These are phyloP conservation scores for Isatis lusitanica DNA, from an alignment of 441 rosid species.

Conservation along the genomic window DNA sequence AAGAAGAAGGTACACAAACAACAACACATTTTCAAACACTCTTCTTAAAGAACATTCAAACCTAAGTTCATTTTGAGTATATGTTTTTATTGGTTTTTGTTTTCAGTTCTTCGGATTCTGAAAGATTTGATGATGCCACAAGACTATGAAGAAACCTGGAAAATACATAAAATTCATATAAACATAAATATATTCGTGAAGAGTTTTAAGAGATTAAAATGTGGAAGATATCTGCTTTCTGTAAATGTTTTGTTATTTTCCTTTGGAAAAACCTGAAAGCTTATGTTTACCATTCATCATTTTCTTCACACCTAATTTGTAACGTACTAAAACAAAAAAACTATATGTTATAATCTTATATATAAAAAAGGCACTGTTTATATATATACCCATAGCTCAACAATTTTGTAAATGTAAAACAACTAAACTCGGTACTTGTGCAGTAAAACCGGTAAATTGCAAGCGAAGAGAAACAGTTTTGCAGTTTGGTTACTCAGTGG, in stretches of 20 bases:
- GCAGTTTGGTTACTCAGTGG: constrained; percentile 24
- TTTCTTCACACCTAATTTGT: constrained; percentile 32
- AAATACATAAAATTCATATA: neutral
- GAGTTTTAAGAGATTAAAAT: neutral
- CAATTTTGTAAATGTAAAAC: constrained; percentile 3
- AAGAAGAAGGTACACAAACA: constrained; percentile 48
- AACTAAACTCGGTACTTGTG: neutral
- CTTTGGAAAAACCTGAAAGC: constrained; percentile 22
- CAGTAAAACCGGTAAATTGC: neutral
- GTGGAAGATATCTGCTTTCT: constrained; percentile 28
- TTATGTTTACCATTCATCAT: constrained; percentile 17
- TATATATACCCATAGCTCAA: neutral
- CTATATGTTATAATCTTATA: neutral
- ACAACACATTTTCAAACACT: neutral
- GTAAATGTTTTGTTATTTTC: constrained; percentile 32
- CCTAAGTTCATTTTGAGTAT: neutral
- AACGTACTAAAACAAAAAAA: neutral
- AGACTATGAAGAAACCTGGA: constrained; percentile 24
- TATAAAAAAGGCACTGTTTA: neutral
- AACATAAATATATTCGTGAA: constrained; percentile 11
- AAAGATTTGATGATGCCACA: constrained; percentile 14
- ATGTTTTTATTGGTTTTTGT: neutral
- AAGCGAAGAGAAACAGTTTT: neutral
- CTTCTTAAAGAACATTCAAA: neutral
- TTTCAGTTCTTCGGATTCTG: constrained; percentile 41